These are phyloP conservation scores for Chrysoporthe puriensis DNA, from an alignment of 2,329 filamentous ascomycete species.

Conservation along the genomic window DNA sequence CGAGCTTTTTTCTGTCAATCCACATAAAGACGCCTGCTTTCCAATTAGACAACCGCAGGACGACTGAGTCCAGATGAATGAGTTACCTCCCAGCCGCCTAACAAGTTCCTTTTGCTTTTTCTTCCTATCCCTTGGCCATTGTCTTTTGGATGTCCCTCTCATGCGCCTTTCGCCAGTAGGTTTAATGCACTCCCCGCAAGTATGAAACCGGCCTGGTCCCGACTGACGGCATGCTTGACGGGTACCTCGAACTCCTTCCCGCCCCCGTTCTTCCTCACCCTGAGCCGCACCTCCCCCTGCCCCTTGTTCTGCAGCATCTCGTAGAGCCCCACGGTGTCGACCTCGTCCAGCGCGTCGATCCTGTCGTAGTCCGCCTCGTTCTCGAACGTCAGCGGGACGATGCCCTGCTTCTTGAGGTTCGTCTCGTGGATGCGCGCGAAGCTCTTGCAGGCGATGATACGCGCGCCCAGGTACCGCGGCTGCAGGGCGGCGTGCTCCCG, in stretches of 20 bases:
- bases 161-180: conserved; percentile 68
- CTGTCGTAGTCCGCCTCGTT: conserved; percentile 86
- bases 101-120: conserved; percentile 6
- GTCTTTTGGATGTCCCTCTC: neutral
- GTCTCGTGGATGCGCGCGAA: conserved; percentile 93
- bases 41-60: conserved; percentile 17
- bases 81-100: neutral
- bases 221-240: conserved; percentile 85
- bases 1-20: conserved; percentile 2
- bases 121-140: neutral
- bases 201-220: conserved; percentile 91
- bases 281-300: conserved; percentile 73
- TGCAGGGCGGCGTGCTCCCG: conserved; percentile 88
- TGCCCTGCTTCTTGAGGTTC: conserved; percentile 95
- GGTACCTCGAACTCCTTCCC: conserved; percentile 71
- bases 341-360: conserved; percentile 81
- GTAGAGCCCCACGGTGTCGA: conserved; percentile 80
- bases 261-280: conserved; percentile 61
- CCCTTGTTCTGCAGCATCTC: conserved; percentile 80
- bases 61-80: neutral
- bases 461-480: conserved; percentile 80
- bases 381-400: conserved; percentile 89
- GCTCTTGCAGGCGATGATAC: conserved; percentile 78
- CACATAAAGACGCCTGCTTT: conserved; percentile 15
- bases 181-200: conserved; percentile 94